A percentile compares a stretch with the other conserved stretches of the same genome.
Conservation (phyloP, 345 rosid genomes). For the Euclidium syriacum region DNA sequence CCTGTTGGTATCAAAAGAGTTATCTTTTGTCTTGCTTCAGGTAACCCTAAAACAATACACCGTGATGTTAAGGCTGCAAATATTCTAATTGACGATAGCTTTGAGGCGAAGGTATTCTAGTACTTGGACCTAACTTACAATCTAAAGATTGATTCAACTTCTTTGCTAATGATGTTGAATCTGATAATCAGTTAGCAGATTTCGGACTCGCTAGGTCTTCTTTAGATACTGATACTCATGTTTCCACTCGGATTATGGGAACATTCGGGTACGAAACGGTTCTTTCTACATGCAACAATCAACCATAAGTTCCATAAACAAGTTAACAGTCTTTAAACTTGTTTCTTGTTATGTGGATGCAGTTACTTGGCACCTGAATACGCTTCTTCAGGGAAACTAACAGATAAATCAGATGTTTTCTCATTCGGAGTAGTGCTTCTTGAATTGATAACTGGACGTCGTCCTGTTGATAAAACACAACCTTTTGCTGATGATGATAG, state of each 20-base stretch:
- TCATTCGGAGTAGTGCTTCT: constrained; percentile 86
- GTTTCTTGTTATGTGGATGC: constrained; percentile 16
- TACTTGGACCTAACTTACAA: background rate
- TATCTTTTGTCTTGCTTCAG: constrained; percentile 28
- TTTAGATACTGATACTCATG: constrained; percentile 75
- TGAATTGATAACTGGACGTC: constrained; percentile 74
- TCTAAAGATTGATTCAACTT: background rate
- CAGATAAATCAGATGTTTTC: constrained; percentile 85
- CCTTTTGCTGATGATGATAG: constrained; percentile 68
- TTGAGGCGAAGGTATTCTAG: constrained; percentile 61
- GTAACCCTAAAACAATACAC: constrained; percentile 81
- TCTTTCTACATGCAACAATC: background rate
- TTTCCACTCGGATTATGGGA: constrained; percentile 91
- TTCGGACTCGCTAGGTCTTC: constrained; percentile 81
- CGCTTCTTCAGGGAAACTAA: constrained; percentile 78
- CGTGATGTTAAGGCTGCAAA: constrained; percentile 87
- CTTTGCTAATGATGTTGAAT: background rate
- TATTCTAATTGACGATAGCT: constrained; percentile 69
- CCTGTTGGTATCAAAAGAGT: background rate
- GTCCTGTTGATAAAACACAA: constrained; percentile 53
- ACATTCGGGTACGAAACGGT: constrained; percentile 64
- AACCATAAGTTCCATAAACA: background rate
- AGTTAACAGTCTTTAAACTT: background rate
- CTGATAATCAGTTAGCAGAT: constrained; percentile 68
- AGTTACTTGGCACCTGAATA: constrained; percentile 95